Evolutionary conservation across 257 asterid genomes (phyloP).

Genomic region (Solanum piurae): DNA sequence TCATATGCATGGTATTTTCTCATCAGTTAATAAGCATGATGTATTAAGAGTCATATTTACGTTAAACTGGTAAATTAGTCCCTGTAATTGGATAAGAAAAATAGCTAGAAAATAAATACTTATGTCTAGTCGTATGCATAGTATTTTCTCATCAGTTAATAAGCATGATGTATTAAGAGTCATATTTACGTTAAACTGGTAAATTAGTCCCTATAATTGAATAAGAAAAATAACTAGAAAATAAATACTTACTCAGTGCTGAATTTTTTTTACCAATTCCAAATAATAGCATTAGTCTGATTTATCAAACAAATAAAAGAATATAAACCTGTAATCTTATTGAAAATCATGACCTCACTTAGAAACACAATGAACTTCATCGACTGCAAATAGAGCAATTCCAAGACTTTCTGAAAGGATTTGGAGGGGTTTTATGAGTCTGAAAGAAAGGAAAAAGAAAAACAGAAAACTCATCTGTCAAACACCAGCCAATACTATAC

Average conservation of each 20-base stretch:
- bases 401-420: slow-evolving; percentile 55
- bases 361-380: slow-evolving; percentile 81
- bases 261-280: background rate
- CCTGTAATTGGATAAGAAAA: background rate
- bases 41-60: background rate
- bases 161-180: background rate
- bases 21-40: background rate
- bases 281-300: background rate
- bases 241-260: background rate
- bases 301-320: background rate
- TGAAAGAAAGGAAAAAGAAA: slow-evolving; percentile 10
- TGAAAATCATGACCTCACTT: slow-evolving; percentile 90
- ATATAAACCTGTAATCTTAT: slow-evolving; percentile 62
- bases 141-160: background rate
- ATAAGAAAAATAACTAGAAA: background rate
- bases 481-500: background rate
- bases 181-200: background rate
- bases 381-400: slow-evolving; percentile 63
- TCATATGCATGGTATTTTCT: background rate
- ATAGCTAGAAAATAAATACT: background rate
- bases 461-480: background rate
- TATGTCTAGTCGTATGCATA: background rate
- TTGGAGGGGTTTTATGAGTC: slow-evolving; percentile 49
- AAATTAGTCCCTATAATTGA: background rate
- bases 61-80: background rate